Evolutionary conservation across 225 moss, liverwort and hornwort genomes (phyloP), one percentile per base, ranked within the genome.

Genomic region (Thuidium tamariscinum): DNA sequence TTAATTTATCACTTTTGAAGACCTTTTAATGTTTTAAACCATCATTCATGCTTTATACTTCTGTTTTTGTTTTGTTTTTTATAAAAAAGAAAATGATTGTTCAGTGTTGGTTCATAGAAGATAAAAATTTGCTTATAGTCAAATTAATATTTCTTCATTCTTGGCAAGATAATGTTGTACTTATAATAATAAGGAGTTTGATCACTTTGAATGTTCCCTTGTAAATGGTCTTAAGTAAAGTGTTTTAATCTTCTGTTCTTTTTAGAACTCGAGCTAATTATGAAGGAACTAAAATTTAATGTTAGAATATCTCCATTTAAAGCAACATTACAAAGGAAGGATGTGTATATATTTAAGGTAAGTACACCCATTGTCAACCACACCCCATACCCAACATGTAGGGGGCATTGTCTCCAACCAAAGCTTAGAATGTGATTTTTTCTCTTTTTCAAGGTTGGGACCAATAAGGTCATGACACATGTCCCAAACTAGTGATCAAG

Each of bases 141-240:
- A 13, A 39, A 0, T 22, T 68, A 39, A 4, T 39, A 23, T 23
- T 7, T 39, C 4, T 39, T 39, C 13, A 68, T 39, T 68, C 2
- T 13, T 39, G 1, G 25, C 13, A 39, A 68, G 13, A 68, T 2
- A 39, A 68, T 68, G 13, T 67, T 22, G 37, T 7, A 12, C 4
- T 37, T 37, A 21, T 21, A n/a, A 65, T 65, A 65, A n/a, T 19
- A 67, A 67, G 21, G n/a, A 21, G 11, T 6, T 36, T 21, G 3
- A 0, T 11, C 2, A 1, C 22, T 36, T 37, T 37, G 0, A 7
- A 21, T n/a, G 19, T 11, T 11, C 6, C 6, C 6, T 36, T 20
- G 3, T 36, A 66, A 36, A 36, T 66, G 6, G 5, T 11, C 34
- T n/a, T 65, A n/a, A 19, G 10, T 34, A 65, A 4, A 65, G 10